Base-by-base conservation (phyloP, 768 basidiomycete genomes). In the Coprinopsis cinerea region DNA sequence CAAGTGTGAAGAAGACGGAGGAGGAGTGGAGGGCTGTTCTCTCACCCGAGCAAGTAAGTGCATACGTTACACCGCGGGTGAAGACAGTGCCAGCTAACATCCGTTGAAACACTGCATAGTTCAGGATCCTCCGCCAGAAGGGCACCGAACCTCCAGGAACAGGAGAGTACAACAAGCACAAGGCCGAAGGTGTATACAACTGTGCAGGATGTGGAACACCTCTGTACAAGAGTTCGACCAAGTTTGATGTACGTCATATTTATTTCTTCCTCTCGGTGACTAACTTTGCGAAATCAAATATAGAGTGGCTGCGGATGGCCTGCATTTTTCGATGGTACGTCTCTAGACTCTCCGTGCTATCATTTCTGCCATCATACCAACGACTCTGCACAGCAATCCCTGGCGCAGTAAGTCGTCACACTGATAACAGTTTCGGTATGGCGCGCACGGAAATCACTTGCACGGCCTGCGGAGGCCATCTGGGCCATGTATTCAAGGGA, bases 401-500 rank as follows among this genome's bases (percentile, higher is more conserved):
- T 4, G 93, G 92, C 27, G 91, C 93, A 20, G 88, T 97, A 25
- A 77, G 61, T 51, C 73, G 85, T 34, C 86, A 92, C 55, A 83
- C 85, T 54, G 93, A 96, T 64, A 67, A 51, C 14, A 66, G 82
- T 0, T 66, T 76, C 49, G 85, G 85, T 36, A 85, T 79, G 76
- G 67, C 68, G 5, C 79, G 93, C 43, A 92, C 71, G 15, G 93
- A 96, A 70, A 95, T 97, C 40, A 85, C 81, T 23, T 95, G 92
- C 61, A 76, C 89, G 15, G 87, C 90, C 1, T 95, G 93, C 60
- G 92, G 90, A 7, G 92, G 93, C 1, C 94, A 97, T 64, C 75
- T 97, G 4, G 94, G 94, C 3, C 93, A 97, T 62, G 88, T 97
- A 34, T 97, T 97, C 79, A 88, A 89, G 61, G 92, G 92, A 30